Base-by-base conservation (phyloP, 2,329 filamentous ascomycete species). In the Colletotrichum cuscutae region DNA sequence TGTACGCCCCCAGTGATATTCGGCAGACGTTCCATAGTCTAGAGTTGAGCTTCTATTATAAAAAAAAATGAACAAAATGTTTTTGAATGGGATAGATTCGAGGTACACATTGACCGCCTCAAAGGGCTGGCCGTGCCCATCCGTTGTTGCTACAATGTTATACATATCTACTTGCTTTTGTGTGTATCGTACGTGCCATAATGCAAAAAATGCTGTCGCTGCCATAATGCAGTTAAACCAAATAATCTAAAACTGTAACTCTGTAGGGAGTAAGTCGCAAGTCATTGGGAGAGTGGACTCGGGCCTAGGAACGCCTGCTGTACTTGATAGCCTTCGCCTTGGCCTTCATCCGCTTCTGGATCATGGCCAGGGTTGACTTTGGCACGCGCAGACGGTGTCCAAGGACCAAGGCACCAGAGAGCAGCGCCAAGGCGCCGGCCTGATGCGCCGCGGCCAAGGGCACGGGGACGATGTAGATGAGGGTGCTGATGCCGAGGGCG, bases 381-480 rank as follows among this genome's bases (percentile, higher is more conserved):
- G 95, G 94, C 65, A 95, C 87, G 84, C 93, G 94, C 68, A 97
- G 83, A 53, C 95, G 89, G 77, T 92, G 95, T 12, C 94, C 94
- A 49, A 98, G 85, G 1, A 98, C 88, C 26, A 98, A 85, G 0
- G 92, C 92, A 57, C 94, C 95, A 0, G 94, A 97, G 73, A 99
- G 84, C 24, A 99, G 86, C 2, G 94, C 94, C 76, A 99, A 84
- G 72, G 92, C 94, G 52, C 97, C 96, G 2, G 97, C 97, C 84
- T 99, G 97, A 82, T 99, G 97, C 8, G 94, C 92, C 3, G 96
- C 95, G 0, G 96, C 97, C 11, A 99, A 86, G 74, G 93, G 92
- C 2, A 93, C 93, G 5, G 97, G 97, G 1, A 99, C 95, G 81
- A 99, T 92, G 85, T 98, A 98, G 78, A 98, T 92, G 73, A 99